Base-by-base conservation (phyloP, 2,329 filamentous ascomycete species). In the Penicillium sp. region DNA sequence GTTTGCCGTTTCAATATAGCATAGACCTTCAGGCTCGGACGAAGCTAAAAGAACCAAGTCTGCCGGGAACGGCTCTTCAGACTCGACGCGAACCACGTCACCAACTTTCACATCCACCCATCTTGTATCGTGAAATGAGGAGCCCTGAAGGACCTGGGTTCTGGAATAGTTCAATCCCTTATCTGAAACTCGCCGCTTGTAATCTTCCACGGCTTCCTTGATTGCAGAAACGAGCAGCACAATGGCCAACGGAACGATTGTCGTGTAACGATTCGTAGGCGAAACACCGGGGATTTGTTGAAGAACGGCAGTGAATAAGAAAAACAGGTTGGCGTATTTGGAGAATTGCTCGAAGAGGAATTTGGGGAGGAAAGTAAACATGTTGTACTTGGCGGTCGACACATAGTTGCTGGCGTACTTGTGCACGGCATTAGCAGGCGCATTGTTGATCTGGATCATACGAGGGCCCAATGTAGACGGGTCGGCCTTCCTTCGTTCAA, bases 311-410 rank as follows among this genome's bases (percentile, higher is more conserved):
- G 92, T 98, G 66, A 98, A 96, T 62, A 98, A 77, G 84, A 98
- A 98, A 73, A 98, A 98, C 59, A 98, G 68, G 68, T 98, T 98
- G 72, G 92, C 92, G 66, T 95, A 95, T 72, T 95, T 98, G 45
- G 89, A 95, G 69, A 98, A 98, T 63, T 98, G 92, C 65, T 98
- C 92, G 64, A 90, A 88, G 39, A 98, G 73, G 67, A 98, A 98
- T 66, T 98, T 98, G 34, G 92, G 92, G 12, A 96, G 61, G 65
- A 98, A 98, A 13, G 88, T 95, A 37, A 85, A 74, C 58, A 87
- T 56, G 64, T 96, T 98, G 77, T 98, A 98, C 67, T 98, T 98
- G 47, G 92, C 84, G 4, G 92, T 98, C 28, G 90, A 96, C 47
- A 98, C 84, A 65, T 96, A 88, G 61, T 98, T 98, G 75, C 94